These are phyloP conservation scores for Porphyridium purpureum DNA, from an alignment of 23 red algal genomes.

Conservation along the genomic window DNA sequence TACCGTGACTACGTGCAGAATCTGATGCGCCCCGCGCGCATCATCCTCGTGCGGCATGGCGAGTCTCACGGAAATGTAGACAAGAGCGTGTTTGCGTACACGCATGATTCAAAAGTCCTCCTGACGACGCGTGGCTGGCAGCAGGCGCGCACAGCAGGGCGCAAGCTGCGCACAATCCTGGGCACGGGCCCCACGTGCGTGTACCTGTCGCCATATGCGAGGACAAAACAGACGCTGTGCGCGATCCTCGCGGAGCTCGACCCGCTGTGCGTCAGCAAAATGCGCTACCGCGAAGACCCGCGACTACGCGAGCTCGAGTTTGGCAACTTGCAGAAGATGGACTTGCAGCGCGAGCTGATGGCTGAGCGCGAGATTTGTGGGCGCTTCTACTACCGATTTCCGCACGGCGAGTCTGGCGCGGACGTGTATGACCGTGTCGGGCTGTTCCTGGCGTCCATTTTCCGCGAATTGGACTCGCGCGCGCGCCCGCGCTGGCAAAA, in stretches of 20 bases:
- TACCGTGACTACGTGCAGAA: too few relatives aligned
- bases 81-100: slow-evolving; percentile 1
- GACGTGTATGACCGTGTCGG: slow-evolving; percentile 8
- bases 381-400: slow-evolving; percentile 5
- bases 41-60: slow-evolving; percentile 6
- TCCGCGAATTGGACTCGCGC: neutral
- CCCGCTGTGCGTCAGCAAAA: neutral
- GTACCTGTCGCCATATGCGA: slow-evolving; percentile 1
- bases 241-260: slow-evolving; percentile 1
- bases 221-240: neutral
- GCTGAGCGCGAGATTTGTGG: neutral
- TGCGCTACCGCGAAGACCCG: neutral
- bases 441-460: neutral
- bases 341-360: neutral
- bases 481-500: neutral
- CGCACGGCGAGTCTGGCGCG: slow-evolving; percentile 3
- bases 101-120: neutral
- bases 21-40: slow-evolving; percentile 4
- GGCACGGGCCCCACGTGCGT: neutral
- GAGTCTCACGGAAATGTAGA: slow-evolving; percentile 6
- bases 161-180: neutral
- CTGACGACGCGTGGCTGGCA: neutral
- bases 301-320: slow-evolving; percentile 8
- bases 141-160: neutral
- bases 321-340: slow-evolving; percentile 7